Evolutionary conservation across 257 asterid species (phyloP), one percentile per base, ranked within the genome.

Genomic region (Mentha longifolia): DNA sequence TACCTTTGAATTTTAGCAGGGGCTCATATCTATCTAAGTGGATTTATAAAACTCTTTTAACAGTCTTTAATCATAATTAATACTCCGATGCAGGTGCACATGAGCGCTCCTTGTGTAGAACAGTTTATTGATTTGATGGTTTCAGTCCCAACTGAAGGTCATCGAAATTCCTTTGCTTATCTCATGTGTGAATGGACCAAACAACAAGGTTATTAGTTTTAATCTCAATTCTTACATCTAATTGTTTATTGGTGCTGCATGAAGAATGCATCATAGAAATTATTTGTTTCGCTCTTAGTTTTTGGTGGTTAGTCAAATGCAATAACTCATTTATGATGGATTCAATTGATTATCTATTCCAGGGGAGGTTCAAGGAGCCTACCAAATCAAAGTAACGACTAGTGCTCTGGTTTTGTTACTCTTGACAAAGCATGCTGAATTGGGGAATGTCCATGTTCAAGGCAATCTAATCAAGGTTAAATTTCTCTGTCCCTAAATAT

Each of bases 281-380:
- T 55, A 28, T 25, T 51, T 56, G 68, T 61, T 62, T 41, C 45
- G 5, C 8, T 70, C 37, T 19, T 20, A 42, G 0, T 28, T 47
- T 52, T 52, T 61, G 42, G 42, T 65, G 33, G 11, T 31, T 61
- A 43, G 28, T 6, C 19, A 19, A 51, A 42, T 57, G 25, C 20
- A 17, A 39, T 51, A 60, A 57, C 67, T 19, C n/a, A 35, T 52
- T 58, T 54, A 67, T 75, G 20, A 39, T 74, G 74, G 41, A 45
- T 45, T 69, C 19, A 7, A 46, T 61, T 62, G 77, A 72, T 76
- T 78, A 47, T 39, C 76, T 35, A 77, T 28, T 76, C 57, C 88
- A 95, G 99, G 96, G 66, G 99, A 95, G 85, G 76, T 95, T 77
- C 92, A 81, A 80, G 99, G 99, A 77, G 93, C 91, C 57, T 95